These are phyloP conservation scores for Nemania abortiva DNA, from an alignment of 2,329 filamentous ascomycete genomes.

Conservation along the genomic window DNA sequence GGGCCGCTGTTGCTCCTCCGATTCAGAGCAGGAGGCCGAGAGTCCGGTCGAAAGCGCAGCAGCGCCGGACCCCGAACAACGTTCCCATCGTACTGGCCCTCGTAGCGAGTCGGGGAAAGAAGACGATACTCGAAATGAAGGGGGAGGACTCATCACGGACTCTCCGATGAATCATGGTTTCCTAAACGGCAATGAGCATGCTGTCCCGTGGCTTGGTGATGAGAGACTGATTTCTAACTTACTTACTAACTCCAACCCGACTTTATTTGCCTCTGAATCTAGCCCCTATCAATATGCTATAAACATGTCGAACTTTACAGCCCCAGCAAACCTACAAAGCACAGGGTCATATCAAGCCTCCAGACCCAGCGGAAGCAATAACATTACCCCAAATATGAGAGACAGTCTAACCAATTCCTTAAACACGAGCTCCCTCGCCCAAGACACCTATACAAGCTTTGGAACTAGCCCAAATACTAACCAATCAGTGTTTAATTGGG, in stretches of 20 bases:
- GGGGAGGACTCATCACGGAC: neutral
- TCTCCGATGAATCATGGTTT: neutral
- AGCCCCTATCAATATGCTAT: neutral
- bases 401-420: neutral
- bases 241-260: neutral
- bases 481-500: neutral
- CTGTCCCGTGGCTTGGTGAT: neutral
- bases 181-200: neutral
- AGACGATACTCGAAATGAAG: constrained; percentile 7
- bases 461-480: neutral
- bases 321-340: constrained; percentile 2
- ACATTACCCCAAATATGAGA: neutral
- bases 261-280: neutral
- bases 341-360: neutral
- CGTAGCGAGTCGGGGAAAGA: constrained; percentile 2
- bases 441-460: neutral
- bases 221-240: neutral
- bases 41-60: no score
- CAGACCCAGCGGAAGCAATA: neutral
- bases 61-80: neutral
- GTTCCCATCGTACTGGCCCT: neutral
- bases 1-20: neutral
- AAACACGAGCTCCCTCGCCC: neutral
- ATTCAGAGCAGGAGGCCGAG: neutral
- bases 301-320: constrained; percentile 2